phyloP scores from a whole-genome alignment of 2,329 filamentous ascomycete genomes.

The Colletotrichum lupini region DNA sequence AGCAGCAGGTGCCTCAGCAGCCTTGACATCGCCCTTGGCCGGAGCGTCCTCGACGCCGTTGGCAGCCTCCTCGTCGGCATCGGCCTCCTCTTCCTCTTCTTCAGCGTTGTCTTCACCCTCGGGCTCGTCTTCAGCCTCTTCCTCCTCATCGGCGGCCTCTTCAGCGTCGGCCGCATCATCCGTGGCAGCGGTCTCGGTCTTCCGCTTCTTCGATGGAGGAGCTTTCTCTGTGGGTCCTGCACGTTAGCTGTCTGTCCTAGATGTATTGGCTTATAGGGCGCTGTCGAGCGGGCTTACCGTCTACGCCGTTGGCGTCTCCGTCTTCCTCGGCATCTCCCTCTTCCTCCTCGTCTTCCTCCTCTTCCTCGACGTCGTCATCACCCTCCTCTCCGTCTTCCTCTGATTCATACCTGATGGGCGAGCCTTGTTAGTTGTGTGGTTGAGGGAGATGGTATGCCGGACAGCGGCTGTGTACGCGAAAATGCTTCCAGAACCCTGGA shows the following conservation, averaged over 20 bases:
- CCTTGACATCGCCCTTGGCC: slow-evolving; percentile 44
- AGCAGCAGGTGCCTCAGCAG: slow-evolving; percentile 38
- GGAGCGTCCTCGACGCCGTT: slow-evolving; percentile 39
- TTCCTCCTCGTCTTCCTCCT: slow-evolving; percentile 49
- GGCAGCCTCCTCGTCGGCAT: slow-evolving; percentile 39
- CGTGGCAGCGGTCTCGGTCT: slow-evolving; percentile 50
- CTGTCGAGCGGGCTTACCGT: slow-evolving; percentile 1
- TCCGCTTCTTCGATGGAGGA: slow-evolving; percentile 64
- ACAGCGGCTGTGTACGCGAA: background rate
- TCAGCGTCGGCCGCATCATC: slow-evolving; percentile 43
- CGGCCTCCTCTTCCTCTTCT: slow-evolving; percentile 39
- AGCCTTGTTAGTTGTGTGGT: background rate
- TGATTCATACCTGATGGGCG: slow-evolving; percentile 52
- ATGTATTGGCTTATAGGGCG: background rate
- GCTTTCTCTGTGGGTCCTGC: slow-evolving; percentile 44
- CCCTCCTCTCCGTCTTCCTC: slow-evolving; percentile 53
- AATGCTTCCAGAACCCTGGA: too few species aligned
- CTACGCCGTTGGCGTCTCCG: slow-evolving; percentile 38
- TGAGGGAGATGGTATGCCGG: background rate
- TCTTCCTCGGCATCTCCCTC: slow-evolving; percentile 45
- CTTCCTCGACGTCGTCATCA: slow-evolving; percentile 51
- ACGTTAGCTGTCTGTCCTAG: background rate
- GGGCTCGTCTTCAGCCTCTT: slow-evolving; percentile 42
- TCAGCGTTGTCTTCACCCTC: slow-evolving; percentile 46
- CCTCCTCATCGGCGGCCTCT: slow-evolving; percentile 46